Percentiles rank a stretch among this genome's conserved stretches.
Evolutionary conservation across 2,329 filamentous ascomycete species (phyloP).

Genomic region (Thermothelomyces thermophilus): DNA sequence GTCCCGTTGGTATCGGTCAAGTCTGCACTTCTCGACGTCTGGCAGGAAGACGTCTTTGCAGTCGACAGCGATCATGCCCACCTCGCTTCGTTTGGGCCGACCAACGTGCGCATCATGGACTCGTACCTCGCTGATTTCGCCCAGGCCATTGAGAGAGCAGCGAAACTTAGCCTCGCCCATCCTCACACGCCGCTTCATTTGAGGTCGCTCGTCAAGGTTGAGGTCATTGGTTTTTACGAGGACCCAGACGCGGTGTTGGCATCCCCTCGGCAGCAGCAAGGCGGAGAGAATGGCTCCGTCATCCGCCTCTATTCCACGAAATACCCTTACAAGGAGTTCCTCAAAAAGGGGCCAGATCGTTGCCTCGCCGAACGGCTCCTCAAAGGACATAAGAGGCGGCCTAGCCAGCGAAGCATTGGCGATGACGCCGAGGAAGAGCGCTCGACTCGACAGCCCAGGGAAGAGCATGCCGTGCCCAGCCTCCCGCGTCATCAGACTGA

Average conservation of each 20-base stretch:
- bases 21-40: slow-evolving; percentile 44
- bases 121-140: slow-evolving; percentile 34
- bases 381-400: slow-evolving; percentile 14
- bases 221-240: slow-evolving; percentile 55
- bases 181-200: slow-evolving; percentile 43
- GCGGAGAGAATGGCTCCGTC: slow-evolving; percentile 31
- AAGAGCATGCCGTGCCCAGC: slow-evolving; percentile 18
- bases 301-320: slow-evolving; percentile 47
- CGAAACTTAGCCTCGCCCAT: slow-evolving; percentile 29
- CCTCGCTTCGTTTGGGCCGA: slow-evolving; percentile 47
- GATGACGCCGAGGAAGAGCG: not conserved
- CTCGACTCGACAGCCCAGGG: not conserved
- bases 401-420: not conserved
- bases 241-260: slow-evolving; percentile 37
- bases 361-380: slow-evolving; percentile 49
- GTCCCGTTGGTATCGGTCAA: slow-evolving; percentile 54
- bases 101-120: slow-evolving; percentile 43
- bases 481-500: slow-evolving; percentile 7
- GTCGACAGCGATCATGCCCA: slow-evolving; percentile 50
- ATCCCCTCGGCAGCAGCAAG: slow-evolving; percentile 28
- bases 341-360: slow-evolving; percentile 47
- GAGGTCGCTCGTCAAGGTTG: slow-evolving; percentile 48
- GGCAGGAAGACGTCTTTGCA: slow-evolving; percentile 46
- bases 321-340: slow-evolving; percentile 46
- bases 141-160: slow-evolving; percentile 33